Conservation (phyloP, 208 protist genomes). For the Strigomonas oncopelti region DNA sequence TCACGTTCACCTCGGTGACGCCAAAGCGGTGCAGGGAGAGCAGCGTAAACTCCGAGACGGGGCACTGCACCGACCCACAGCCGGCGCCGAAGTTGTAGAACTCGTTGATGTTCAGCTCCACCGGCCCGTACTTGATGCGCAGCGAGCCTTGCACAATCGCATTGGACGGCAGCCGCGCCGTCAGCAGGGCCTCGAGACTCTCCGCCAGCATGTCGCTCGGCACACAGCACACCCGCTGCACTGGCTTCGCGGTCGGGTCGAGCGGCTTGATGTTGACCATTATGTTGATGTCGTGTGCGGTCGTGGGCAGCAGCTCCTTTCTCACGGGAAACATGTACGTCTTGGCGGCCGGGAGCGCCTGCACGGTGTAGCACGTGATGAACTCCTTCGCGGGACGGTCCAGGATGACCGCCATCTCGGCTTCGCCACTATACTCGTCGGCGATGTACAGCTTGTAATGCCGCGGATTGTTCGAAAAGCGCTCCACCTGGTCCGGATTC, state of each 20-base stretch:
- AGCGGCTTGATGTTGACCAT: conserved; percentile 62
- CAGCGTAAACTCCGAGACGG: conserved; percentile 79
- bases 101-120: conserved; percentile 86
- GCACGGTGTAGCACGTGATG: conserved; percentile 66
- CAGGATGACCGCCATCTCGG: conserved; percentile 80
- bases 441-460: conserved; percentile 87
- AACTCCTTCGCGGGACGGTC: conserved; percentile 65
- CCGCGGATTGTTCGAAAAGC: conserved; percentile 69
- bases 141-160: conserved; percentile 74
- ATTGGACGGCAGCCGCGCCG: conserved; percentile 52
- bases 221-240: conserved; percentile 63
- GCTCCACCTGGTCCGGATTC: conserved; percentile 49
- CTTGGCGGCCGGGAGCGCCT: conserved; percentile 65
- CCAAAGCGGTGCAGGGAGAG: conserved; percentile 82
- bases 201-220: conserved; percentile 79
- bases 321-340: conserved; percentile 73
- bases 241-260: conserved; percentile 46
- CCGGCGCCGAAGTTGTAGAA: conserved; percentile 83
- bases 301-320: conserved; percentile 51
- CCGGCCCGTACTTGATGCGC: conserved; percentile 75
- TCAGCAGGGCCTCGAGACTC: conserved; percentile 61
- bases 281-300: conserved; percentile 66
- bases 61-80: conserved; percentile 65
- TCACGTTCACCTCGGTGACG: conserved; percentile 74
- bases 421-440: conserved; percentile 82